Evolutionary conservation across 176 grass and related monocot genomes (phyloP).

Genomic region (Eragrostis nindensis): DNA sequence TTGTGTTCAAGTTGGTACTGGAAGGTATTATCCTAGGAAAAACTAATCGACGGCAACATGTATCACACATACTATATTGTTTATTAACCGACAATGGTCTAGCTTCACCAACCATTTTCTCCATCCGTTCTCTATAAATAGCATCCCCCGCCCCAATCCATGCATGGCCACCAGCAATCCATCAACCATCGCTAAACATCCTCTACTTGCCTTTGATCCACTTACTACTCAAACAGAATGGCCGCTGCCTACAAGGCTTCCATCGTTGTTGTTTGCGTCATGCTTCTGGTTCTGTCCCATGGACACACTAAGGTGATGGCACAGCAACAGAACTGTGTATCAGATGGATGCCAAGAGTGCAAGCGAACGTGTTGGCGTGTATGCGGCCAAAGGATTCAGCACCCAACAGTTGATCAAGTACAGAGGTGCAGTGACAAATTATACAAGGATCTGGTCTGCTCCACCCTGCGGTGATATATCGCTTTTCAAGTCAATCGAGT

Average conservation of each 20-base stretch:
- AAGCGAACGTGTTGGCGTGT: background rate
- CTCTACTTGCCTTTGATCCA: background rate
- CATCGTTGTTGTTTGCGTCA: background rate
- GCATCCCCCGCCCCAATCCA: background rate
- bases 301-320: background rate
- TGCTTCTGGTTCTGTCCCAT: background rate
- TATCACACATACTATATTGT: background rate
- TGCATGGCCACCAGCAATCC: background rate
- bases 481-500: background rate
- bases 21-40: background rate
- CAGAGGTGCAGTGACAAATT: background rate
- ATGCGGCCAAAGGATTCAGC: background rate
- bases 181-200: background rate
- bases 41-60: background rate
- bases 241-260: background rate
- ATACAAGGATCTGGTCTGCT: background rate
- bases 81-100: background rate
- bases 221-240: background rate
- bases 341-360: background rate
- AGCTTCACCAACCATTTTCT: background rate
- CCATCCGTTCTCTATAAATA: background rate
- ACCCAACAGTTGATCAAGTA: background rate
- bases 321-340: background rate
- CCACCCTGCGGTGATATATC: background rate
- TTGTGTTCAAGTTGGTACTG: no score